phyloP scores from a whole-genome alignment of 208 protist species.

The Trypanosoma conorhini region DNA sequence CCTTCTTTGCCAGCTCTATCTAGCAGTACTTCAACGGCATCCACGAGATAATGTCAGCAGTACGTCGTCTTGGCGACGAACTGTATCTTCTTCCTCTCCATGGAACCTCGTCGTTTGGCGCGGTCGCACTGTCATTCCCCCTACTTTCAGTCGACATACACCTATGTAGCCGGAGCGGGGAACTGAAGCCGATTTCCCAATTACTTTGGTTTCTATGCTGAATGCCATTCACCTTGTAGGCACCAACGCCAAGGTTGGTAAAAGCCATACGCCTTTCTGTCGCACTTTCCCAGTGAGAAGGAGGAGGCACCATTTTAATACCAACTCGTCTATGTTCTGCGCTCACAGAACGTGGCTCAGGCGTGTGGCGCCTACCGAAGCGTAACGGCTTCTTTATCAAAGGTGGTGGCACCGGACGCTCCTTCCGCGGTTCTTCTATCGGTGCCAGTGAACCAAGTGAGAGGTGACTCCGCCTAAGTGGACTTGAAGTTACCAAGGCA shows the following conservation, averaged over 20 bases:
- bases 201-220: constrained; percentile 53
- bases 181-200: constrained; percentile 25
- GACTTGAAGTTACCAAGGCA: constrained; percentile 9
- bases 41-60: constrained; percentile 75
- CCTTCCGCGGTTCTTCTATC: constrained; percentile 34
- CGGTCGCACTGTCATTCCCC: not conserved
- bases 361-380: constrained; percentile 52
- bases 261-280: constrained; percentile 51
- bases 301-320: constrained; percentile 62
- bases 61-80: constrained; percentile 30
- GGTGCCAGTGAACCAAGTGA: constrained; percentile 50
- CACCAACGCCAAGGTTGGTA: constrained; percentile 38
- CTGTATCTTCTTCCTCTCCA: constrained; percentile 44
- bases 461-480: constrained; percentile 39
- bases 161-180: not conserved
- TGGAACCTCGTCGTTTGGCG: not conserved
- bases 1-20: not conserved
- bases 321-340: constrained; percentile 41
- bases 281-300: constrained; percentile 52
- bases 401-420: constrained; percentile 46
- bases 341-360: constrained; percentile 35
- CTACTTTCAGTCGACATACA: not conserved
- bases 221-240: constrained; percentile 10
- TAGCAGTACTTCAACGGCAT: constrained; percentile 29
- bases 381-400: constrained; percentile 47